Conservation (phyloP, 169 alveolate genomes). For the Eimeria necatrix region DNA sequence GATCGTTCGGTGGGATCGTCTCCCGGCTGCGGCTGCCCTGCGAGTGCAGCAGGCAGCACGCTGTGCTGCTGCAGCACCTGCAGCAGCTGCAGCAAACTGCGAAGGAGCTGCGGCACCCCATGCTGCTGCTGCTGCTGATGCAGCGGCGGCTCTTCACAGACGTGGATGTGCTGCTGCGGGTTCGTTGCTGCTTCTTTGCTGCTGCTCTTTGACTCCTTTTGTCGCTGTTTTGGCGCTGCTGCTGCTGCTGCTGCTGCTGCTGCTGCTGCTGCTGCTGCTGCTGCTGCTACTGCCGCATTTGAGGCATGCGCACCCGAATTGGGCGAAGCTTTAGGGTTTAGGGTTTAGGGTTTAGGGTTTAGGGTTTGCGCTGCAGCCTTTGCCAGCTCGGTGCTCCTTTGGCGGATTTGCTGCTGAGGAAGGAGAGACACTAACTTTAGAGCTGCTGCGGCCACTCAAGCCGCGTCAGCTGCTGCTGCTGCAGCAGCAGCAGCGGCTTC, state of each 20-base stretch:
- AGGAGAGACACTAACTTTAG: background rate
- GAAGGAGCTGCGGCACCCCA: background rate
- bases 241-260: too few species aligned
- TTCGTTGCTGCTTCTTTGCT: background rate
- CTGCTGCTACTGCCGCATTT: background rate
- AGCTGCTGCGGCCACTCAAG: slow-evolving; percentile 26
- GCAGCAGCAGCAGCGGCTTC: background rate
- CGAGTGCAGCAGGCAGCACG: slow-evolving; percentile 16
- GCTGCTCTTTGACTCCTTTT: background rate
- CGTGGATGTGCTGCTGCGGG: background rate
- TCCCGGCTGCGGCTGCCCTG: background rate
- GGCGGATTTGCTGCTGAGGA: slow-evolving; percentile 22
- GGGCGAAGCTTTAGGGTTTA: background rate
- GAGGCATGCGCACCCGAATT: background rate
- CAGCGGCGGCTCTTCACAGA: background rate
- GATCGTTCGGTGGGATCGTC: slow-evolving; percentile 3
- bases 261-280: too few species aligned
- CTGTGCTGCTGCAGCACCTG: slow-evolving; percentile 49
- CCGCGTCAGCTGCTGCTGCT: slow-evolving; percentile 19
- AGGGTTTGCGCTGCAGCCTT: slow-evolving; percentile 10
- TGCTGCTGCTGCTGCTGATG: background rate
- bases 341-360: background rate
- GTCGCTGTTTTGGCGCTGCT: background rate
- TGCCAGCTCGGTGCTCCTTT: background rate
- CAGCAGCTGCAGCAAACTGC: slow-evolving; percentile 35